These are phyloP conservation scores for Agaricus sinodeliciosus DNA, from an alignment of 768 basidiomycete species.

Conservation along the genomic window DNA sequence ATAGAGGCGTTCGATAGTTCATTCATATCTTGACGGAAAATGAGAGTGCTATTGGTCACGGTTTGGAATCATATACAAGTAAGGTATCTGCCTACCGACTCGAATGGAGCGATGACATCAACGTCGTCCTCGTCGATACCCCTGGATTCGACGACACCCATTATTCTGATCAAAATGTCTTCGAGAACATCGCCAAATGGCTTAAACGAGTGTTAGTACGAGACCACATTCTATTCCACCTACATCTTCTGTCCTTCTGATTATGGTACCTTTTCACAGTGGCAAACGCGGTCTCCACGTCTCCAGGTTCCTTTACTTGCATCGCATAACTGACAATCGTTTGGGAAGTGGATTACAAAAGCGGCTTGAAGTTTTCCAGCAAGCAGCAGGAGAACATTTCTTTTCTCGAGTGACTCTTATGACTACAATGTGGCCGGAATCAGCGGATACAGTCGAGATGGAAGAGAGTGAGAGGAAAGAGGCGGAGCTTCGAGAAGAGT, in stretches of 20 bases:
- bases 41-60: not conserved
- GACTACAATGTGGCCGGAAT: constrained; percentile 11
- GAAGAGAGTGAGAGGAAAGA: not conserved
- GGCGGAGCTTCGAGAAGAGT: not conserved
- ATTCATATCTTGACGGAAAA: not conserved
- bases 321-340: constrained; percentile 8
- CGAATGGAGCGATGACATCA: not conserved
- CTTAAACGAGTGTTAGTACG: too few relatives aligned
- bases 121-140: constrained; percentile 13
- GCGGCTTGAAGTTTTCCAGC: constrained; percentile 8
- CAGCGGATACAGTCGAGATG: not conserved
- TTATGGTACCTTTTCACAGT: not conserved
- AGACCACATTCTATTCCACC: too few relatives aligned
- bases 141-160: constrained; percentile 11
- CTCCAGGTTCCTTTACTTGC: constrained; percentile 10
- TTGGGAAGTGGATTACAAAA: constrained; percentile 5
- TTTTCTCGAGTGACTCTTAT: constrained; percentile 1
- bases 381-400: constrained; percentile 13
- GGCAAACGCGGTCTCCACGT: not conserved
- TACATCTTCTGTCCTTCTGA: too few relatives aligned
- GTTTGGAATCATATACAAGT: constrained; percentile 1
- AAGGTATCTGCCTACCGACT: not conserved
- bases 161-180: constrained; percentile 5
- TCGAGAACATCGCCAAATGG: constrained; percentile 7
- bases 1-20: not conserved